Evolutionary conservation across 176 grass and related monocot species (phyloP).

Genomic region (Cenchrus purpureus): DNA sequence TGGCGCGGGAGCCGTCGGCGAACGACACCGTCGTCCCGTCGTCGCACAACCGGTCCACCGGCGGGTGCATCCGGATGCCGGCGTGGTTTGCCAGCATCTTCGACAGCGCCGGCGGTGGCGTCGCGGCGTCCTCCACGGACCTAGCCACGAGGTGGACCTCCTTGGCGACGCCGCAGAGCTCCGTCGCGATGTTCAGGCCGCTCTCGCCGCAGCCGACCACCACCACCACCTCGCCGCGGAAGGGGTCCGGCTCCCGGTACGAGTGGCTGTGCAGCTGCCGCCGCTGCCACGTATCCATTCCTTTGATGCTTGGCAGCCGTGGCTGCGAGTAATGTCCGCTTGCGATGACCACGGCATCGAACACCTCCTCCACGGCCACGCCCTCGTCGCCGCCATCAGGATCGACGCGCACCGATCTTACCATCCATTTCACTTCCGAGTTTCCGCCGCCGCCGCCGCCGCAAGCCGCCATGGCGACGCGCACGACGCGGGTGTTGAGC

Average conservation of each 20-base stretch:
- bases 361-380: background rate
- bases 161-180: slow-evolving; percentile 32
- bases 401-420: background rate
- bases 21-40: slow-evolving; percentile 34
- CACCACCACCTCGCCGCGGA: slow-evolving; percentile 43
- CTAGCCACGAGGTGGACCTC: slow-evolving; percentile 37
- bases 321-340: slow-evolving; percentile 39
- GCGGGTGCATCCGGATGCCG: slow-evolving; percentile 7
- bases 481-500: background rate
- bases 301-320: slow-evolving; percentile 31
- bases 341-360: slow-evolving; percentile 52
- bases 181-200: slow-evolving; percentile 42
- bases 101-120: background rate
- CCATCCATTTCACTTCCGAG: background rate
- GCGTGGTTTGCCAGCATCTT: background rate
- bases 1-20: slow-evolving; percentile 14
- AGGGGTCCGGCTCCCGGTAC: slow-evolving; percentile 45
- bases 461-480: background rate
- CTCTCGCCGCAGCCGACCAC: slow-evolving; percentile 37
- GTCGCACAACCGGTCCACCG: background rate
- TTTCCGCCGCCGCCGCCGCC: background rate
- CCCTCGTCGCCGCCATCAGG: background rate
- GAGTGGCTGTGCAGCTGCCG: slow-evolving; percentile 57
- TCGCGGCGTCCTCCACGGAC: background rate
- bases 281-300: slow-evolving; percentile 37